Percentiles rank a stretch among this genome's conserved stretches.
These are phyloP conservation scores for Millerozyma miso DNA, from an alignment of 805 yeast species.

Conservation along the genomic window DNA sequence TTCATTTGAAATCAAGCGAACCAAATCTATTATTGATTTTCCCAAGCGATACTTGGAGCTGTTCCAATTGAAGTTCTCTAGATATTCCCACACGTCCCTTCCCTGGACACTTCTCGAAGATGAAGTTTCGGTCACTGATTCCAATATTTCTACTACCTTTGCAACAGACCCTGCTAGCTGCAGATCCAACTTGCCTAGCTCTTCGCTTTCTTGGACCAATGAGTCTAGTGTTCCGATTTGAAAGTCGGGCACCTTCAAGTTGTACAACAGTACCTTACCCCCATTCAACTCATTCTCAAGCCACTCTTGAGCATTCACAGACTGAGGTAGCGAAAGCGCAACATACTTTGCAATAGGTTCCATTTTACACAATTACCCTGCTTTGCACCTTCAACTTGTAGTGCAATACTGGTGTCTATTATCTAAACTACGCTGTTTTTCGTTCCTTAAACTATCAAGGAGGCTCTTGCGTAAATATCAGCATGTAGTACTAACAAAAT, in stretches of 20 bases:
- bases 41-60: conserved; percentile 81
- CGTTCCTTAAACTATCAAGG: neutral
- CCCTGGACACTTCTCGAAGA: conserved; percentile 36
- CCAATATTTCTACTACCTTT: conserved; percentile 74
- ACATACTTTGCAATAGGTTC: conserved; percentile 42
- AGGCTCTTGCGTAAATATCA: neutral
- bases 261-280: conserved; percentile 55
- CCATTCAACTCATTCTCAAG: conserved; percentile 51
- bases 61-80: conserved; percentile 84
- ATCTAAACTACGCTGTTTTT: neutral
- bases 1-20: conserved; percentile 66
- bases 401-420: neutral
- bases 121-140: conserved; percentile 29
- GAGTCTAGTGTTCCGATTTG: conserved; percentile 94
- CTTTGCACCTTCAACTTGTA: conserved; percentile 3
- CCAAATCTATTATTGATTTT: conserved; percentile 73
- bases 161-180: conserved; percentile 65
- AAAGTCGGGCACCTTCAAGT: conserved; percentile 71
- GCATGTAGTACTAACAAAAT: neutral
- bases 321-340: conserved; percentile 57
- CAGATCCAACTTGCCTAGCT: conserved; percentile 74
- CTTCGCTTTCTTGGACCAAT: conserved; percentile 87
- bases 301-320: conserved; percentile 47
- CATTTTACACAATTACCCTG: conserved; percentile 13
- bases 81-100: conserved; percentile 53